Percentiles rank a stretch among this genome's conserved stretches.
These are phyloP conservation scores for Musa itinerans DNA, from an alignment of 176 grass and related monocot genomes.

Conservation along the genomic window DNA sequence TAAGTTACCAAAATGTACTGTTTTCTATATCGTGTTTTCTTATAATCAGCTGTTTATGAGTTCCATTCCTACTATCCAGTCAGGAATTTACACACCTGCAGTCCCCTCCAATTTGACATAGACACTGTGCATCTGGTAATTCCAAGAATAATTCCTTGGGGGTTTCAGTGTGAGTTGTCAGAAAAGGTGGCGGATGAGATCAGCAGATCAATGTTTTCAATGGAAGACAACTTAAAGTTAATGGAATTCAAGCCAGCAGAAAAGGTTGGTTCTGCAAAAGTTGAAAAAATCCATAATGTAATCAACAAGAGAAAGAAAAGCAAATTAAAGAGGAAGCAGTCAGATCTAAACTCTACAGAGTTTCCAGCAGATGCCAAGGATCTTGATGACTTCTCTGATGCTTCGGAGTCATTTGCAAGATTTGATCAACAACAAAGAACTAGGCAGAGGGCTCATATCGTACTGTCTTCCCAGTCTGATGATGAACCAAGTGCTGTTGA, in stretches of 20 bases:
- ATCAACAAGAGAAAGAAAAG: slow-evolving; percentile 50
- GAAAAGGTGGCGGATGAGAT: slow-evolving; percentile 59
- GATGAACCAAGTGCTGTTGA: slow-evolving; percentile 30
- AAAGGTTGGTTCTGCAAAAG: slow-evolving; percentile 19
- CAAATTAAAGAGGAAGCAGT: slow-evolving; percentile 43
- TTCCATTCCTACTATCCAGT: not conserved
- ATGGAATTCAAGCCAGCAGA: slow-evolving; percentile 37
- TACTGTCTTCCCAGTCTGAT: slow-evolving; percentile 70
- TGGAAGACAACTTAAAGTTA: slow-evolving; percentile 47
- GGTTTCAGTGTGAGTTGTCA: slow-evolving; percentile 76
- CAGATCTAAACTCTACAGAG: slow-evolving; percentile 31
- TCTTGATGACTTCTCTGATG: slow-evolving; percentile 74
- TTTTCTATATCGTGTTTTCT: not conserved
- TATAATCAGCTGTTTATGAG: not conserved
- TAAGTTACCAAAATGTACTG: not conserved
- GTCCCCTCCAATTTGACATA: slow-evolving; percentile 31
- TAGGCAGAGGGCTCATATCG: slow-evolving; percentile 30
- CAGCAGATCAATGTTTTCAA: slow-evolving; percentile 53
- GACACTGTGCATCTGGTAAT: slow-evolving; percentile 42
- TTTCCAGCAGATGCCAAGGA: slow-evolving; percentile 52
- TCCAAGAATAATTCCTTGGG: slow-evolving; percentile 55
- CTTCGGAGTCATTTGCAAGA: slow-evolving; percentile 31
- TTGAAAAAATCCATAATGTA: slow-evolving; percentile 37
- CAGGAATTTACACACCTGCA: slow-evolving; percentile 26
- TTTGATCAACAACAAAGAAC: slow-evolving; percentile 35